phyloP scores from a whole-genome alignment of 2,329 filamentous ascomycete species.

The Monilinia fructigena region DNA sequence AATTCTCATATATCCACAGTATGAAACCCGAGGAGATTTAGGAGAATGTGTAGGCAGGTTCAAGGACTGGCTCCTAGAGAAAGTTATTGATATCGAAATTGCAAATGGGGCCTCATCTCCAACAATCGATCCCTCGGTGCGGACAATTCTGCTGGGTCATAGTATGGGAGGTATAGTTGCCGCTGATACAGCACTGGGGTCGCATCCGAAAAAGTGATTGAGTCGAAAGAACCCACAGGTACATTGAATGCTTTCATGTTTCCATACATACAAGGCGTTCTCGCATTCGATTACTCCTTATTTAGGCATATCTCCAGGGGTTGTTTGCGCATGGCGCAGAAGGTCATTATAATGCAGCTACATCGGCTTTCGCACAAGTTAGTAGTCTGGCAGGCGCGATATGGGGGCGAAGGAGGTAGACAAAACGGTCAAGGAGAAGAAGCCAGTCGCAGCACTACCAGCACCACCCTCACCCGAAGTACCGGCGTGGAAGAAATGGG shows the following conservation, averaged over 20 bases:
- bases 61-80: conserved; percentile 82
- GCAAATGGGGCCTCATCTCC: conserved; percentile 75
- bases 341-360: conserved; percentile 75
- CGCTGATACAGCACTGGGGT: conserved; percentile 81
- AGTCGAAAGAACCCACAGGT: conserved; percentile 23
- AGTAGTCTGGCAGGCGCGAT: conserved; percentile 66
- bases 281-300: conserved; percentile 94
- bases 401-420: conserved; percentile 52
- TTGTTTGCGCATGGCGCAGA: conserved; percentile 88
- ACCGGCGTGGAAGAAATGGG: conserved; percentile 72
- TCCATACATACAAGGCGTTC: conserved; percentile 83
- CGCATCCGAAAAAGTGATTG: conserved; percentile 35
- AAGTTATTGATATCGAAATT: conserved; percentile 93
- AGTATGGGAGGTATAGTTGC: conserved; percentile 94
- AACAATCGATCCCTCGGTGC: conserved; percentile 81
- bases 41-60: conserved; percentile 69
- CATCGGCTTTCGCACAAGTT: conserved; percentile 65
- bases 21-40: conserved; percentile 78
- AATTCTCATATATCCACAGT: conserved; percentile 73
- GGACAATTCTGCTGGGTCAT: conserved; percentile 79
- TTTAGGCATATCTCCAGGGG: conserved; percentile 74
- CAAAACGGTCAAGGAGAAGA: conserved; percentile 38
- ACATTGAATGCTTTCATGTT: conserved; percentile 71
- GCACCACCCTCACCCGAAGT: conserved; percentile 44
- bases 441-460: conserved; percentile 43